Evolutionary conservation across 805 yeast species (phyloP), one percentile per base, ranked within the genome.

Genomic region (Sugiyamaella smithiae): DNA sequence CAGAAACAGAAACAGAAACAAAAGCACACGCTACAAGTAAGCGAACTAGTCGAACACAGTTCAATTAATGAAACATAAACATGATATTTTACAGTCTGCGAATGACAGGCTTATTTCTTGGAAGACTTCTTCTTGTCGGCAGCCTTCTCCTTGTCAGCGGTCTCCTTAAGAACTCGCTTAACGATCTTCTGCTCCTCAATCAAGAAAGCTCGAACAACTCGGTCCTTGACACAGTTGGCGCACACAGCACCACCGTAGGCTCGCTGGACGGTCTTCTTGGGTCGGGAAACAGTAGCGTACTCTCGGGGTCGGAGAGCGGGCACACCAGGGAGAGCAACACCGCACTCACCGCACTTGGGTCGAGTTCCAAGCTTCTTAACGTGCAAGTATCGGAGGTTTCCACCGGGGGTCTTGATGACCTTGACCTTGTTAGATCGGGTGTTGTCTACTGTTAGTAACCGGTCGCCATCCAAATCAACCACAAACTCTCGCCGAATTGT

Each of bases 331-430:
- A 88, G 81, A 67, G 84, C 82, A 55, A 59, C 53, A 58, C 82
- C 83, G 67, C 82, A 78, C 75, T 78, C 84, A 68, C 84, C 85
- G 68, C 85, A 81, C 76, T 80, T 80, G 67, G 69, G 73, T 51
- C 88, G 82, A 68, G 95, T 73, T 68, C 88, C 96, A 65, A 71
- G 70, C 84, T 89, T 89, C 85, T 88, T 88, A 71, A 88, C 80
- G 81, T 93, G 99, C 77, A 90, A 97, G 72, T 96, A 96, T 73
- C 89, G 84, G 77, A 93, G 84, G 77, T 85, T 85, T 74, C 98
- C 98, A 84, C 99, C 99, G 77, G 99, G 99, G 78, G 99, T 93
- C 88, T 91, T 93, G 69, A 91, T 96, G 77, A 91, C 95, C 90
- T 87, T 91, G 82, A 93, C 91, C 82, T 86, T 88, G 96, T 93